phyloP scores from a whole-genome alignment of 2,329 filamentous ascomycete genomes.

The Aspergillus sp. region DNA sequence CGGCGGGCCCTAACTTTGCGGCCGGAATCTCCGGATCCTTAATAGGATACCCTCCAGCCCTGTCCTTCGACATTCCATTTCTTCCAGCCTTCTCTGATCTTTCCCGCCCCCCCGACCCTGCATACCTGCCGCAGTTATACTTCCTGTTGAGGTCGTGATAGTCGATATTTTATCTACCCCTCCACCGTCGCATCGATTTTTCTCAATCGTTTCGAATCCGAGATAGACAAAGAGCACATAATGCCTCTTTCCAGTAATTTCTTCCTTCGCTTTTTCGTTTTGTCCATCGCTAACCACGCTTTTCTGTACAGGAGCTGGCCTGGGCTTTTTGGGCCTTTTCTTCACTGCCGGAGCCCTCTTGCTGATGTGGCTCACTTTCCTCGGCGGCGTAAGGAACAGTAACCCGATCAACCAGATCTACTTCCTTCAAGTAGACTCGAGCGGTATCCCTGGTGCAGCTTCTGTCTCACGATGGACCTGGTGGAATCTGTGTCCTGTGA shows the following conservation, averaged over 20 bases:
- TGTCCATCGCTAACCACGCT: conserved; percentile 9
- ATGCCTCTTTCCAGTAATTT: conserved; percentile 36
- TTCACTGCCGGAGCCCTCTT: conserved; percentile 62
- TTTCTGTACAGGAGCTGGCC: conserved; percentile 48
- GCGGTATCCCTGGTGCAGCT: conserved; percentile 68
- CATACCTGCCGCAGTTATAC: neutral
- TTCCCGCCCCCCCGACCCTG: conserved; percentile 2
- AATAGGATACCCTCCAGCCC: conserved; percentile 15
- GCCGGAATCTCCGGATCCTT: conserved; percentile 25
- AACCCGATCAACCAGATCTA: conserved; percentile 72
- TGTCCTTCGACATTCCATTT: conserved; percentile 4
- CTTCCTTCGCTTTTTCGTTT: neutral
- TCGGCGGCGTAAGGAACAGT: conserved; percentile 58
- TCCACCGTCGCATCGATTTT: neutral
- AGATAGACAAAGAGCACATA: conserved; percentile 1
- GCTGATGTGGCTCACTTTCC: conserved; percentile 65
- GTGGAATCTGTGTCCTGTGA: conserved; percentile 74
- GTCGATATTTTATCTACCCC: neutral
- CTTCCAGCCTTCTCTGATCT: neutral
- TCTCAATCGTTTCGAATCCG: neutral
- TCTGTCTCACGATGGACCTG: conserved; percentile 80
- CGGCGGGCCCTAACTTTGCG: conserved; percentile 4
- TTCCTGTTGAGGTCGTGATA: conserved; percentile 10
- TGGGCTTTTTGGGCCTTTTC: conserved; percentile 60
- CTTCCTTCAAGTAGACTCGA: conserved; percentile 80